Base-by-base conservation (phyloP, 768 basidiomycete species). In the Phanerochaete sordida region DNA sequence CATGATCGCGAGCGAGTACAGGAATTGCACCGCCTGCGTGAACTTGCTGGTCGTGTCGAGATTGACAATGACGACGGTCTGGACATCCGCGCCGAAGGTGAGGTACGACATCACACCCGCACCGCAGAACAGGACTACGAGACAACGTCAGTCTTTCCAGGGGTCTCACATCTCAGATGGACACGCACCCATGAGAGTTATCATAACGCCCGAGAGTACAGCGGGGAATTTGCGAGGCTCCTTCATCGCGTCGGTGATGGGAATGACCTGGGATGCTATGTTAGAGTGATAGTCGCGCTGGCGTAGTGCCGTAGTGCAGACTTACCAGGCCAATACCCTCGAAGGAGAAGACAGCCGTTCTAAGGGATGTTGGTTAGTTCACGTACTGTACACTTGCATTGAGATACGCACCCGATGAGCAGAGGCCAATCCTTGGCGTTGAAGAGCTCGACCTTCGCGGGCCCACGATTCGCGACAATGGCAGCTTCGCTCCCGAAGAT, bases 281-380 rank as follows among this genome's bases (percentile, higher is more conserved):
- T 56, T 37, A 47, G 51, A n/a, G n/a, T n/a, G n/a, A n/a, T n/a
- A n/a, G n/a, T 24, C 12, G 31, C 45, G 27, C 13, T 5, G 27
- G 5, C 21, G 49, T 24, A 11, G 39, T 35, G 33, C 24, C 23
- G 21, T 27, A n/a, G 21, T 27, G 27, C 28, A 30, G 56, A 72
- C 85, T 65, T 65, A 90, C 88, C 74, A 98, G 77, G 50, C 96
- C 97, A 65, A 99, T 93, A 9, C 96, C 96, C 74, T 99, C 96
- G 66, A 98, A 99, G 1, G 97, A 93, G 74, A 98, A 98, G 30
- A 98, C 96, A 2, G 97, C 96, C 24, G 97, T 98, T 8, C 95
- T 93, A 62, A n/a, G 27, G 24, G 3, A 54, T 39, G 3, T 7
- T 24, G 19, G 39, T 43, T 19, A 43, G 19, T 43, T 54, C 26